These are phyloP conservation scores for Chlamydomonas sphaeroides DNA, from an alignment of 139 green algal genomes.

Conservation along the genomic window DNA sequence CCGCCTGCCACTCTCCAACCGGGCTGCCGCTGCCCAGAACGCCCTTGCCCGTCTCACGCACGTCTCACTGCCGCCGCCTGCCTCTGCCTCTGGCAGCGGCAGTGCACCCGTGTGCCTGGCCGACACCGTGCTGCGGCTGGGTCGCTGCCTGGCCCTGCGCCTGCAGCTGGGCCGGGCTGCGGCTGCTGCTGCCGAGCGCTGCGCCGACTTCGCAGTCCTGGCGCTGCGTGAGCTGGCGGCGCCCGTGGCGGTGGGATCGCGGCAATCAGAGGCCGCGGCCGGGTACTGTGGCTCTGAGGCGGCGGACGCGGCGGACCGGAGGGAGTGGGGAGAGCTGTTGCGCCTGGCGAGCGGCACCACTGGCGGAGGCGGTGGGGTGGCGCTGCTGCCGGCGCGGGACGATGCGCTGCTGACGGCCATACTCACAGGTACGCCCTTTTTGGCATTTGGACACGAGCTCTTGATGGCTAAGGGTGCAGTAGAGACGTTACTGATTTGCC, in stretches of 20 bases:
- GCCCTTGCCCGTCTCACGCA: neutral
- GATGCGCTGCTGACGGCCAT: neutral
- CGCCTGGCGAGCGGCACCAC: neutral
- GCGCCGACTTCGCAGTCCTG: slow-evolving; percentile 3
- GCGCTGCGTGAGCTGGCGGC: slow-evolving; percentile 25
- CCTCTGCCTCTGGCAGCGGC: neutral
- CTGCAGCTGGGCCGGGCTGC: slow-evolving; percentile 31
- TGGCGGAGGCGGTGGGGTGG: neutral
- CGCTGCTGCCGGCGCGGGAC: neutral
- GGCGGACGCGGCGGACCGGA: neutral
- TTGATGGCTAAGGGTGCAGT: too few relatives aligned
- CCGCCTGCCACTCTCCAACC: neutral
- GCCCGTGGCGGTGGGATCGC: neutral
- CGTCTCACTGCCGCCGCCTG: too few relatives aligned
- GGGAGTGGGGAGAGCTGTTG: slow-evolving; percentile 11
- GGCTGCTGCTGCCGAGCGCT: neutral
- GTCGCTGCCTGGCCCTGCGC: slow-evolving; percentile 21
- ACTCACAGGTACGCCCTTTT: neutral
- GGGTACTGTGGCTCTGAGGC: neutral
- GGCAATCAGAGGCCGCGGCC: too few relatives aligned
- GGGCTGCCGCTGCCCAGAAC: neutral
- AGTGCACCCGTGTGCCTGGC: neutral
- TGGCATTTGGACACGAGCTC: too few relatives aligned
- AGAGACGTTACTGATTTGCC: neutral
- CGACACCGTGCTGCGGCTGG: neutral